Evolutionary conservation across 176 grass and related monocot genomes (phyloP).

Genomic region (Zoysia japonica): DNA sequence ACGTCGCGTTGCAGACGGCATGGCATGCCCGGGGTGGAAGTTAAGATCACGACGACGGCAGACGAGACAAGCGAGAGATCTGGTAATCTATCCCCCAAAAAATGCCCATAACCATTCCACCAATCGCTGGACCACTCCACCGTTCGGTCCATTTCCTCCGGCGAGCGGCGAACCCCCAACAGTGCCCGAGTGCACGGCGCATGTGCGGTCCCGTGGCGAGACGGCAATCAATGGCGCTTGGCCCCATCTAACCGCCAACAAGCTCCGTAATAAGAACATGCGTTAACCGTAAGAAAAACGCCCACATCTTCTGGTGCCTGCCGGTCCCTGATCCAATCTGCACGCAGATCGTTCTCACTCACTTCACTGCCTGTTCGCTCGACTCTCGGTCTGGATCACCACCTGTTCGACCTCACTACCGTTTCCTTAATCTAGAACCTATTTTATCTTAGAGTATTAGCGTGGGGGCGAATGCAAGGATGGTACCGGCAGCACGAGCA

Average conservation of each 20-base stretch:
- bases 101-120: not conserved
- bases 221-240: constrained; percentile 25
- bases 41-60: not conserved
- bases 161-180: not conserved
- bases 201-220: constrained; percentile 16
- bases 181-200: not conserved
- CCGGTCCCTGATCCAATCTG: not conserved
- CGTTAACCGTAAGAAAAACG: too few species aligned
- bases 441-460: not conserved
- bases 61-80: not conserved
- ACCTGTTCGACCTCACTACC: not conserved
- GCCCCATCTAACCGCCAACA: constrained; percentile 32
- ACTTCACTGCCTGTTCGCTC: too few species aligned
- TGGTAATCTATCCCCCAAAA: not conserved
- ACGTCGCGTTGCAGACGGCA: too few species aligned
- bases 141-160: not conserved
- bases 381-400: too few species aligned
- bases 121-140: not conserved
- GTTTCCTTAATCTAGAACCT: not conserved
- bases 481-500: constrained; percentile 17
- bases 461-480: not conserved
- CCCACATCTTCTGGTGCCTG: not conserved
- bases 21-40: not conserved
- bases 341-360: too few species aligned
- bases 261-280: not conserved